A percentile compares a stretch with the other conserved stretches of the same genome.
phyloP scores from a whole-genome alignment of 192 early-diverging fungal genomes.

The Fimicolochytrium jonesii region DNA sequence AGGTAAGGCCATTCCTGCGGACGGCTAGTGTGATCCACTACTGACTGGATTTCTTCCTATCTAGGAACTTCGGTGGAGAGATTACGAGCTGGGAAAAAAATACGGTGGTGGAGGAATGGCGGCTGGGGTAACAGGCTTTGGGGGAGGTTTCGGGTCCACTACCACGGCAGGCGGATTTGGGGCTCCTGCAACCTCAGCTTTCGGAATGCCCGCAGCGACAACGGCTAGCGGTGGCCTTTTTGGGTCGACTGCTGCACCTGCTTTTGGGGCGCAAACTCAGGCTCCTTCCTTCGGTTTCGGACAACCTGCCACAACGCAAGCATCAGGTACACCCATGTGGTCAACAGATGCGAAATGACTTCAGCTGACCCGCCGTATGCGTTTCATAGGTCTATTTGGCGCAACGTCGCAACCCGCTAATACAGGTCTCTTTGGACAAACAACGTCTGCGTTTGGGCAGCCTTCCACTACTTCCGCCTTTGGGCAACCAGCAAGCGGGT shows the following conservation, averaged over 20 bases:
- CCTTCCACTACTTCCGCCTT: neutral
- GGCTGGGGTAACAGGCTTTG: constrained; percentile 33
- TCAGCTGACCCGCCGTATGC: too few species aligned
- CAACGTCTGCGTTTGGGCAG: neutral
- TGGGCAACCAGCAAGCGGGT: constrained; percentile 7
- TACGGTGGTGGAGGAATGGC: constrained; percentile 42
- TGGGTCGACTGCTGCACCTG: neutral
- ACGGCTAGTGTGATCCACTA: too few species aligned
- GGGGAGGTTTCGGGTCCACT: constrained; percentile 29
- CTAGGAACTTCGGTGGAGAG: constrained; percentile 79
- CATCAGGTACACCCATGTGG: too few species aligned
- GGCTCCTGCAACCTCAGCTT: constrained; percentile 19
- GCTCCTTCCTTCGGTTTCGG: neutral
- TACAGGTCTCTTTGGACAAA: neutral
- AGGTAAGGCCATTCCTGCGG: too few species aligned
- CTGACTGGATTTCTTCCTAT: neutral
- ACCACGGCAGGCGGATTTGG: constrained; percentile 6
- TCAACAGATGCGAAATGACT: too few species aligned
- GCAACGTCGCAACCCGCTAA: too few species aligned
- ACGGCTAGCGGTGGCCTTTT: neutral
- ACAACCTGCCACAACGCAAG: neutral
- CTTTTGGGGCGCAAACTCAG: neutral
- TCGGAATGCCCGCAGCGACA: constrained; percentile 6
- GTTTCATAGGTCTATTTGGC: too few species aligned
- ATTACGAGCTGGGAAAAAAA: constrained; percentile 82